Evolutionary conservation across 202 grass and related monocot genomes (phyloP).

Genomic region (Elaeis oleifera): DNA sequence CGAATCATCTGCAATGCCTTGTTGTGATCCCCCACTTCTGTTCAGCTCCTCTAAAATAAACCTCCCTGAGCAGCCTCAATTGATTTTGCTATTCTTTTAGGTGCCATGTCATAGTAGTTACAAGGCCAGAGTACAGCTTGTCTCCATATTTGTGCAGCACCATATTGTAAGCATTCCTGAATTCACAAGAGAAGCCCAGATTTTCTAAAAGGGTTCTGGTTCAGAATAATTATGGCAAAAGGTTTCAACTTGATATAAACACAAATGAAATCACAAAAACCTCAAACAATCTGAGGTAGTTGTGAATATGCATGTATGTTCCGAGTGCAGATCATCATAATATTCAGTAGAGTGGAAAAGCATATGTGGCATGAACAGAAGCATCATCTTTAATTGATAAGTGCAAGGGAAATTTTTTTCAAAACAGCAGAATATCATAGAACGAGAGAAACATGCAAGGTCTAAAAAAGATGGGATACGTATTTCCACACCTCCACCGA

Average conservation of each 20-base stretch:
- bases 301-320: too few species aligned
- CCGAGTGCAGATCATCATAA: too few species aligned
- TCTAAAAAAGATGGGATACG: too few species aligned
- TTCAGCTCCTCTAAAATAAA: constrained; percentile 85
- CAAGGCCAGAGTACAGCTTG: constrained; percentile 71
- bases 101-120: constrained; percentile 62
- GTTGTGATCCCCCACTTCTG: constrained; percentile 81
- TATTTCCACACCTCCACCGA: too few species aligned
- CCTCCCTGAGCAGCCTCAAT: constrained; percentile 75
- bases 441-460: too few species aligned
- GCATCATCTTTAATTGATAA: too few species aligned
- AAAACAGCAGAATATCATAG: too few species aligned
- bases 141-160: constrained; percentile 93
- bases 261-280: too few species aligned
- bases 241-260: background rate
- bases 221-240: background rate
- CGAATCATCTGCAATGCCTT: constrained; percentile 90
- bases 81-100: constrained; percentile 68
- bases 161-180: constrained; percentile 98
- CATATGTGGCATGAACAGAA: too few species aligned
- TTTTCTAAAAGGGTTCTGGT: constrained; percentile 8
- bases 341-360: too few species aligned
- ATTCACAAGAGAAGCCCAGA: constrained; percentile 3
- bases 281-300: too few species aligned
- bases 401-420: too few species aligned